These are phyloP conservation scores for Thelonectria rubi DNA, from an alignment of 2,329 filamentous ascomycete genomes.

Conservation along the genomic window DNA sequence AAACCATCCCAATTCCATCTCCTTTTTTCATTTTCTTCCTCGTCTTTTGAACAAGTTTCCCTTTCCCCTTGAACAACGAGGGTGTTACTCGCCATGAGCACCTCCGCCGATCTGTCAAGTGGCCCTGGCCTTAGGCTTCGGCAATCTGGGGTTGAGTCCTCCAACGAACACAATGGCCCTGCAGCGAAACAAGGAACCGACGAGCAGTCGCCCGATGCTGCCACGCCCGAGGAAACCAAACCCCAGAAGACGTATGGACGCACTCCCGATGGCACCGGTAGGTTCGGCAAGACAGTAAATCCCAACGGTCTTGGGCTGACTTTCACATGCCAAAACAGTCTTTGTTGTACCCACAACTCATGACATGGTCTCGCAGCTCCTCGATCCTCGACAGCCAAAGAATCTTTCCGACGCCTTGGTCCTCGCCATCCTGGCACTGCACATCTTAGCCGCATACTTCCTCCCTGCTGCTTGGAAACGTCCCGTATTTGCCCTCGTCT, in stretches of 20 bases:
- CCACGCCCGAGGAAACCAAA: constrained; percentile 38
- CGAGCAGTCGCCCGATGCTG: constrained; percentile 28
- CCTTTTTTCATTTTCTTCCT: background rate
- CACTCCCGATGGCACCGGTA: constrained; percentile 90
- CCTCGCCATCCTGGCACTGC: constrained; percentile 77
- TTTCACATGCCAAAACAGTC: constrained; percentile 63
- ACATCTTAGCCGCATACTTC: constrained; percentile 77
- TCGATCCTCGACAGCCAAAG: constrained; percentile 94
- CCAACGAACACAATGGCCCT: constrained; percentile 28
- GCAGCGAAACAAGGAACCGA: constrained; percentile 26
- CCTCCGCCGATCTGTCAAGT: constrained; percentile 42
- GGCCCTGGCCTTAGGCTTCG: constrained; percentile 45
- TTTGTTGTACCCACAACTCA: constrained; percentile 96
- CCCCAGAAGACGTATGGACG: constrained; percentile 85
- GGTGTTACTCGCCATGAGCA: constrained; percentile 42
- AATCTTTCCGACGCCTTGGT: constrained; percentile 88
- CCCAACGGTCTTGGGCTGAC: constrained; percentile 33
- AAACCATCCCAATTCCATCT: background rate
- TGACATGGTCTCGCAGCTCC: constrained; percentile 98
- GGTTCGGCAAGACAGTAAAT: constrained; percentile 50
- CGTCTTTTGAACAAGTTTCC: constrained; percentile 12
- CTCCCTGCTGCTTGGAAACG: constrained; percentile 76
- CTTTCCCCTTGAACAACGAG: constrained; percentile 14
- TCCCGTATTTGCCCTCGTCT: constrained; percentile 82
- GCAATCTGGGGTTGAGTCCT: constrained; percentile 36